Evolutionary conservation across 108 stramenopile genomes (phyloP).

Genomic region (Pseudonitzschia delicatissima): DNA sequence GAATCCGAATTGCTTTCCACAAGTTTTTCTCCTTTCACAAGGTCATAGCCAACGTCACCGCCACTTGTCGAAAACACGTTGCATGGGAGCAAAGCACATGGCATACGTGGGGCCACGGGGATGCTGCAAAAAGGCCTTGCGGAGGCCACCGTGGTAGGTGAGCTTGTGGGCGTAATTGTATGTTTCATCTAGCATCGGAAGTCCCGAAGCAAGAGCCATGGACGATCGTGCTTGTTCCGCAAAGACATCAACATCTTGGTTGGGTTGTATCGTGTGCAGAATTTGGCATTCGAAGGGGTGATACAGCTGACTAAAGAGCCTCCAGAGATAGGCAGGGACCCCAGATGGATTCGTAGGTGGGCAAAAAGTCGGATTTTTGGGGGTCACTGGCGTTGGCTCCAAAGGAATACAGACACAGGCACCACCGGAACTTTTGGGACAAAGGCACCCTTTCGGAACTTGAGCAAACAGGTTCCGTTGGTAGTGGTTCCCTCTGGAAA

Average conservation of each 20-base stretch:
- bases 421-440: background rate
- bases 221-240: background rate
- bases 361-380: background rate
- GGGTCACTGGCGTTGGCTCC: background rate
- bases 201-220: background rate
- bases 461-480: background rate
- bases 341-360: slow-evolving; percentile 10
- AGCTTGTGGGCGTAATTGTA: background rate
- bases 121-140: background rate
- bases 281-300: background rate
- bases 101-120: background rate
- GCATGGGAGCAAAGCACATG: slow-evolving; percentile 3
- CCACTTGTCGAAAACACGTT: too few species aligned
- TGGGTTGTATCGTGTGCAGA: background rate
- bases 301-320: background rate
- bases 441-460: background rate
- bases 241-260: background rate
- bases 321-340: background rate
- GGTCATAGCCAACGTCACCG: too few species aligned
- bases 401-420: slow-evolving; percentile 1
- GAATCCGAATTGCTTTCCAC: too few species aligned
- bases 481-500: slow-evolving; percentile 11
- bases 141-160: background rate
- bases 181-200: background rate
- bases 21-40: too few species aligned